Evolutionary conservation across 2,329 filamentous ascomycete genomes (phyloP), one percentile per base, ranked within the genome.

Genomic region (Akanthomyces uredinophilus): DNA sequence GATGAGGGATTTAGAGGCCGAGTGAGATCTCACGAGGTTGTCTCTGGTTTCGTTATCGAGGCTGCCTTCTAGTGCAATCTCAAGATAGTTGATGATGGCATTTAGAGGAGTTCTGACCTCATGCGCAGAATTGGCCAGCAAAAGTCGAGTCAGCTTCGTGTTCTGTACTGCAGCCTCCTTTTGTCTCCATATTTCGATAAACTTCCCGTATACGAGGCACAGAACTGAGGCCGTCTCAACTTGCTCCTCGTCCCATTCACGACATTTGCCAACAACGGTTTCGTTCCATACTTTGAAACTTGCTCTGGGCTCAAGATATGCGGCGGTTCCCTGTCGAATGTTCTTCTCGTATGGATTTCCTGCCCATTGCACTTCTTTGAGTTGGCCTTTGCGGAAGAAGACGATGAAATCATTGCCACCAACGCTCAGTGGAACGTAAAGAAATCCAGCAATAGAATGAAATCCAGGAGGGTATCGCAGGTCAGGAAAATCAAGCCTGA

Each of bases 1-100:
- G 5, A 96, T 94, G 29, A 96, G 78, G 0, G 92, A 96, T 70
- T 96, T 96, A 0, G 92, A 96, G 4, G 92, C 92, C 0, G 92
- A 96, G 71, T 96, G 91, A 1, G 92, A 96, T 67, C 87, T 89
- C 0, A 89, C 83, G 6, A 96, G 78, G 64, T 95, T 96, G 5
- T 96, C 92, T 22, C 93, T 81, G 0, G 91, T 96, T 70, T 96
- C 92, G 18, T 85, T 78, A 65, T 96, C 92, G 3, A 96, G 78
- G 0, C 81, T 78, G 0, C 92, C 91, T 74, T 96, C 92, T 1
- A 96, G 77, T 0, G 92, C 92, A 66, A 96, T 96, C 68, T 96
- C 92, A 1, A 96, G 82, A 67, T 96, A 96, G 68, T 96, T 96
- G 74, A 96, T 96, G 69, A 96, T 96, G 18, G 92, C 92, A 69